phyloP scores from a whole-genome alignment of 805 yeast genomes.

The Spathaspora girioi region DNA sequence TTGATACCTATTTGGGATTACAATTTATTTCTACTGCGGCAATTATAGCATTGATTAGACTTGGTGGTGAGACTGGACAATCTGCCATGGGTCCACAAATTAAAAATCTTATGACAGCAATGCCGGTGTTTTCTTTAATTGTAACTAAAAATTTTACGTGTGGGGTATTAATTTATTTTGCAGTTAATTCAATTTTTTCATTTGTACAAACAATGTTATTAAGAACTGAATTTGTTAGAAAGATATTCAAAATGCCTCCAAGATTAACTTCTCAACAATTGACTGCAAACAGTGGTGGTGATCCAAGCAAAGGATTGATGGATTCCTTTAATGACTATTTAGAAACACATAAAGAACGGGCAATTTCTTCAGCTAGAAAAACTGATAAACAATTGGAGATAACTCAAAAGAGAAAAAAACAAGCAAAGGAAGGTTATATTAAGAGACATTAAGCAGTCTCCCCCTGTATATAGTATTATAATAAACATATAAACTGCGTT shows the following conservation, averaged over 20 bases:
- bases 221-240: constrained; percentile 58
- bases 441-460: constrained; percentile 38
- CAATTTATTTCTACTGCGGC: constrained; percentile 79
- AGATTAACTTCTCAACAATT: constrained; percentile 44
- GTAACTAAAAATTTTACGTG: constrained; percentile 84
- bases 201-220: constrained; percentile 67
- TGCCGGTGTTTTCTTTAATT: constrained; percentile 83
- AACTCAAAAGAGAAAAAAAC: constrained; percentile 29
- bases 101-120: constrained; percentile 61
- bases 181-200: constrained; percentile 74
- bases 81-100: constrained; percentile 53
- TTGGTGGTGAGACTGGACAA: constrained; percentile 92
- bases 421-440: constrained; percentile 29
- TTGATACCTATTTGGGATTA: constrained; percentile 90
- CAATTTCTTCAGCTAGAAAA: constrained; percentile 30
- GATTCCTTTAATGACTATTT: constrained; percentile 23
- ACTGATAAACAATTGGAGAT: constrained; percentile 36
- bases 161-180: constrained; percentile 81
- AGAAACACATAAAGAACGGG: constrained; percentile 26
- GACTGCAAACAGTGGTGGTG: constrained; percentile 13
- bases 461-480: neutral
- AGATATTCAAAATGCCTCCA: constrained; percentile 53
- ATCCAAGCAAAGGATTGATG: neutral
- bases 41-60: constrained; percentile 68
- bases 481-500: neutral